Evolutionary conservation across 176 grass and related monocot species (phyloP), one percentile per base, ranked within the genome.

Genomic region (Bonia amplexicaulis): DNA sequence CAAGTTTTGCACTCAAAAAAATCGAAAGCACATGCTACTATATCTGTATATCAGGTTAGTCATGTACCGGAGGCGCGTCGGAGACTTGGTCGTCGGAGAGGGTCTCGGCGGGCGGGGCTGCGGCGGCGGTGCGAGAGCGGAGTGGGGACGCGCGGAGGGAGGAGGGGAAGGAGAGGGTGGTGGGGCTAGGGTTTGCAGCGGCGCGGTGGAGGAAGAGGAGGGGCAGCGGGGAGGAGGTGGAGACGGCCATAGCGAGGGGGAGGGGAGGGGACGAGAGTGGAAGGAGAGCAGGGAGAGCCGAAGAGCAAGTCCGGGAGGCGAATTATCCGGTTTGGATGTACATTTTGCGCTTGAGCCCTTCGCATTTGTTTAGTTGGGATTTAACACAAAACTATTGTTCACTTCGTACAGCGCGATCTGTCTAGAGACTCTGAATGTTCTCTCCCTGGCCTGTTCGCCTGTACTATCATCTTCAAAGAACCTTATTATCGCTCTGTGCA

Each of bases 191-290:
- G 76, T 79, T 91, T 0, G 75, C 1, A 13, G 80, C n/a, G 39
- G 74, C 46, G 69, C 81, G 80, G 70, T 80, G 89, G 80, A 87
- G 89, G 69, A 75, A 87, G 76, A 87, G 80, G 75, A 87, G 89
- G 0, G 85, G 69, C 23, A 84, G 63, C 33, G 70, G 39, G 75
- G 85, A 70, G 52, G 65, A 35, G 51, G 89, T 9, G 74, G 85
- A 80, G 52, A 91, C 85, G 80, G 76, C 85, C 89, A 91, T 91
- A 69, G 69, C 85, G 80, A 12, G 7, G 52, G 48, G 80, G 41
- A 51, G 26, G 31, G 15, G 27, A 23, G n/a, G 9, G 74, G 62
- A 63, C 11, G 65, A 51, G 54, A 42, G 46, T 20, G 20, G 19
- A 26, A 9, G 19, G 12, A 13, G 9, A 74, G 45, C 49, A 39